Evolutionary conservation across 441 rosid species (phyloP).

Genomic region (Hura crepitans): DNA sequence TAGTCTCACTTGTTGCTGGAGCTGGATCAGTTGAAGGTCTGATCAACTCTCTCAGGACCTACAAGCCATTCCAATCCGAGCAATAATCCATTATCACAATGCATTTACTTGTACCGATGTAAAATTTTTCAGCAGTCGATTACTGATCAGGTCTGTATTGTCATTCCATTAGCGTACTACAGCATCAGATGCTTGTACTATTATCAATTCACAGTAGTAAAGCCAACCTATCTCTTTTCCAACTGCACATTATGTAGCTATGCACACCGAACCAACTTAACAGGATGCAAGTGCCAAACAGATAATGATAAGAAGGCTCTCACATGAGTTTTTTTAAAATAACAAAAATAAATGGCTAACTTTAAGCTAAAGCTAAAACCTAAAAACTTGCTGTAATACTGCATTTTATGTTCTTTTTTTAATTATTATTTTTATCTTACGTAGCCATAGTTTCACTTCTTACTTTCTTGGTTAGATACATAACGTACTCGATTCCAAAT

Average conservation of each 20-base stretch:
- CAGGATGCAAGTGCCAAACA: neutral
- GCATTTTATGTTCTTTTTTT: too few relatives aligned
- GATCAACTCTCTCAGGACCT: constrained; percentile 48
- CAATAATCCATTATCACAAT: constrained; percentile 20
- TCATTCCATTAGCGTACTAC: neutral
- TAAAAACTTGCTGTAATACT: too few relatives aligned
- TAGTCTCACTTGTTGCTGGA: constrained; percentile 59
- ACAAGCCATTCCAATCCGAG: constrained; percentile 57
- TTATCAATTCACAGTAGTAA: neutral
- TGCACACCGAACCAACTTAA: neutral
- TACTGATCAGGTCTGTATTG: constrained; percentile 10
- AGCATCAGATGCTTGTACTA: neutral
- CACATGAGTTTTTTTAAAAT: too few relatives aligned
- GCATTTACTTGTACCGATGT: constrained; percentile 11
- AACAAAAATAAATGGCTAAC: too few relatives aligned
- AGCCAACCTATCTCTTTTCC: constrained; percentile 3
- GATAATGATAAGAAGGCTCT: neutral
- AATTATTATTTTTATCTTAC: too few relatives aligned
- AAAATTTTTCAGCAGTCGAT: constrained; percentile 15
- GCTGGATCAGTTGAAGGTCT: constrained; percentile 76
- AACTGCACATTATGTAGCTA: too few relatives aligned
- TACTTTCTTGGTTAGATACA: too few relatives aligned
- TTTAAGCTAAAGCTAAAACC: too few relatives aligned
- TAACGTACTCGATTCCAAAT: too few relatives aligned
- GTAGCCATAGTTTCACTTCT: too few relatives aligned